Evolutionary conservation across 768 basidiomycete species (phyloP), one percentile per base, ranked within the genome.

Genomic region (Chalciporus chontae): DNA sequence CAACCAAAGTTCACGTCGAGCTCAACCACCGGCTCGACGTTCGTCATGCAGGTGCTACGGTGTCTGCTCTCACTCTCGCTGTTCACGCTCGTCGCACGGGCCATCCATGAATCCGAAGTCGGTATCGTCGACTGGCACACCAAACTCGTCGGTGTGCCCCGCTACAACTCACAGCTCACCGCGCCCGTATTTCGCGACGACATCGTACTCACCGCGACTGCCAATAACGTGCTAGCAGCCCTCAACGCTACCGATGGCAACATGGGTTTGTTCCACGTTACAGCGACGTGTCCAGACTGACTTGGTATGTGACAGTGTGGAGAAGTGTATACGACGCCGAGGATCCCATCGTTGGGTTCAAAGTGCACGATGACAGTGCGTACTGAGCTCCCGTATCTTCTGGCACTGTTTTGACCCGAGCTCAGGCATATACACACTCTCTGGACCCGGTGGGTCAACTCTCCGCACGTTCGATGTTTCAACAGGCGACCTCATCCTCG

Each of bases 101-200:
- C 84, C 23, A 68, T 87, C 29, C 84, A 88, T 52, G 77, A 87
- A 60, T 78, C 84, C 19, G 87, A 92, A 49, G 87, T 81, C 47
- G 89, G 90, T 39, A 71, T 87, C 39, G 77, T 94, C 40, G 93
- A 95, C 73, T 97, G 94, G 94, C 79, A 96, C 68, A 87, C 82
- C 57, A 68, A 75, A 13, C 77, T 87, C 24, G 71, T 91, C 48
- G 94, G 94, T 14, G 77, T 86, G 4, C 89, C 91, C 0, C 72
- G 84, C 4, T 66, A 76, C 29, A 69, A 74, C 8, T 73, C 80
- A 3, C 63, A 58, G 0, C 60, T 74, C 15, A 79, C 78, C 1
- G 72, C 84, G 6, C 91, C 92, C 0, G 65, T 73, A 8, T 83
- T 92, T 56, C 78, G 80, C 55, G 63, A 72, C 50, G 80, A 73